Conservation (phyloP, 768 basidiomycete genomes). For the Kwoniella dendrophila region DNA sequence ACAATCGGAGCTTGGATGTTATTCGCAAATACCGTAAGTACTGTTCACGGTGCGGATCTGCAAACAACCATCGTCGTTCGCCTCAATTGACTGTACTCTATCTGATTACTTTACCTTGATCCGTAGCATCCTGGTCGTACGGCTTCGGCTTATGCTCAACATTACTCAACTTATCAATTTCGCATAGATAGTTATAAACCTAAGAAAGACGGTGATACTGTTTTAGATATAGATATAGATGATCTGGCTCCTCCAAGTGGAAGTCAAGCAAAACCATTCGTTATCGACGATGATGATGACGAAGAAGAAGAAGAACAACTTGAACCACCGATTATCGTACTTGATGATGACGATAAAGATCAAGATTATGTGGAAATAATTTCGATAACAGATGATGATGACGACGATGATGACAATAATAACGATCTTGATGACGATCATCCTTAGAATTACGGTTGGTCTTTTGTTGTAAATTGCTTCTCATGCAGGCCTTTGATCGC, state of each 20-base stretch:
- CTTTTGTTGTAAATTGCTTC: no score
- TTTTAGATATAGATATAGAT: neutral
- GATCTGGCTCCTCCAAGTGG: neutral
- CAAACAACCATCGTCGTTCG: neutral
- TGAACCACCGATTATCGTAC: neutral
- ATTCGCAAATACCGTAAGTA: conserved; percentile 17
- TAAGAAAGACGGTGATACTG: neutral
- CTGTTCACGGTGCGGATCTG: neutral
- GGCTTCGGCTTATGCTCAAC: conserved; percentile 12
- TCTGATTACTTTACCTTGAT: neutral
- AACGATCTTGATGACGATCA: no score
- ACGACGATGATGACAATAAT: no score
- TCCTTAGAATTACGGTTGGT: no score
- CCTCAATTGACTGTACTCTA: neutral
- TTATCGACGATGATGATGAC: conserved; percentile 7
- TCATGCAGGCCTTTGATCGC: no score
- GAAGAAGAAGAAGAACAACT: conserved; percentile 1
- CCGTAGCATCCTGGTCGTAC: conserved; percentile 8
- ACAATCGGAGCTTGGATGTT: conserved; percentile 5
- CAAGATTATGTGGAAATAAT: neutral
- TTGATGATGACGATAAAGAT: conserved; percentile 7
- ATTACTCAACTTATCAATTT: conserved; percentile 6
- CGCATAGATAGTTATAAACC: conserved; percentile 13
- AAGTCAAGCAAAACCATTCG: conserved; percentile 6
- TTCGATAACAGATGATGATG: no score